These are phyloP conservation scores for Exophiala sideris DNA, from an alignment of 2,329 filamentous ascomycete species.

Conservation along the genomic window DNA sequence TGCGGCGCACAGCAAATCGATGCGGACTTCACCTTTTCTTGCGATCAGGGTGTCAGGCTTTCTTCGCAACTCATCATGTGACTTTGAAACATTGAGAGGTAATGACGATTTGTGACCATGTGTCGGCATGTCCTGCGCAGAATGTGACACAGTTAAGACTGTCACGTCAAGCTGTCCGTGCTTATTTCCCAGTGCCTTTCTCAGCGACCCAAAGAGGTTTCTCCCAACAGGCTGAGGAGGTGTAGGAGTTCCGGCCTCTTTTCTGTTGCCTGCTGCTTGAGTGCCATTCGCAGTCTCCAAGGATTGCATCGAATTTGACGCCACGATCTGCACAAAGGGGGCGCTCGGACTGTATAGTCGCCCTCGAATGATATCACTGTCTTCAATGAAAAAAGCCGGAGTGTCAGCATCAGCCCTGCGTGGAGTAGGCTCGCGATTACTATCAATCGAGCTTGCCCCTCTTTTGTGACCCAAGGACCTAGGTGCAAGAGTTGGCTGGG, in stretches of 20 bases:
- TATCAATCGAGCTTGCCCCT: constrained; percentile 67
- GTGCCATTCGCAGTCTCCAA: constrained; percentile 28
- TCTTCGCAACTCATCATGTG: constrained; percentile 43
- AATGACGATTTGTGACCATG: constrained; percentile 37
- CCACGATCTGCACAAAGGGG: constrained; percentile 66
- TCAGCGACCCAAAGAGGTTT: constrained; percentile 80
- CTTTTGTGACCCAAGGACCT: constrained; percentile 66
- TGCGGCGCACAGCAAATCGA: constrained; percentile 78
- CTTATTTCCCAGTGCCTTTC: constrained; percentile 70
- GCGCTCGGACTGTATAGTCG: constrained; percentile 79
- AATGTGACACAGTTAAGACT: constrained; percentile 25
- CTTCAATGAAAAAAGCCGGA: constrained; percentile 27
- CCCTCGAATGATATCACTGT: constrained; percentile 82
- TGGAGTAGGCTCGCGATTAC: constrained; percentile 61
- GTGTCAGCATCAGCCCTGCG: constrained; percentile 54
- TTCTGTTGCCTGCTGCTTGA: constrained; percentile 4
- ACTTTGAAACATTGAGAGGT: constrained; percentile 44
- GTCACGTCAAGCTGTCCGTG: constrained; percentile 33
- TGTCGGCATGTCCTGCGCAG: constrained; percentile 15
- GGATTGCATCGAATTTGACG: constrained; percentile 50
- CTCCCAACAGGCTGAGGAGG: constrained; percentile 66
- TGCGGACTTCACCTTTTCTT: constrained; percentile 56
- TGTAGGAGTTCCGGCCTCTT: constrained; percentile 9
- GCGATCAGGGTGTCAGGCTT: constrained; percentile 35
- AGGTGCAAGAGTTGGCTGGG: constrained; percentile 44